Conservation (phyloP, 179 eudicot species). For the Silene coronaria region DNA sequence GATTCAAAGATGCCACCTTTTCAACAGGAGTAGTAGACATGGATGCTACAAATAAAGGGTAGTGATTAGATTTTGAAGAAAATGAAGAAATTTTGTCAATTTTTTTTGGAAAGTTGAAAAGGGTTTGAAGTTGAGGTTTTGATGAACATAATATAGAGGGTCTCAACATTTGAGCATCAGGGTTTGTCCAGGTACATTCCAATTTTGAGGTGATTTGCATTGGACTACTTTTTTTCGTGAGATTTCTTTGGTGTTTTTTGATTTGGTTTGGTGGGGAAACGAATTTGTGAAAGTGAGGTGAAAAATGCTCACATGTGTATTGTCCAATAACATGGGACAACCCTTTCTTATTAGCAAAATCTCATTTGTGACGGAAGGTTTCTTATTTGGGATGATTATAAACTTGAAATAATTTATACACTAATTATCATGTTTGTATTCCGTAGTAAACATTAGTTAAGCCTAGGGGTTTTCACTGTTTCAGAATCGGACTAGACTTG, state of each 20-base stretch:
- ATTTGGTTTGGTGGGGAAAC: not conserved
- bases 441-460: too few species aligned
- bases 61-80: not conserved
- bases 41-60: constrained; percentile 27
- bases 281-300: not conserved
- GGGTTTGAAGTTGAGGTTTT: constrained; percentile 11
- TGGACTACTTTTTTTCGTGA: not conserved
- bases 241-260: not conserved
- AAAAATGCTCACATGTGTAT: too few species aligned
- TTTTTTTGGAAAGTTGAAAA: constrained; percentile 8
- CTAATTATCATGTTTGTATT: too few species aligned
- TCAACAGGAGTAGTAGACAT: constrained; percentile 29
- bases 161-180: constrained; percentile 27
- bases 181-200: constrained; percentile 40
- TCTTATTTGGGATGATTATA: too few species aligned
- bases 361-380: too few species aligned
- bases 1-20: constrained; percentile 27
- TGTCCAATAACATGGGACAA: too few species aligned
- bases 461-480: too few species aligned
- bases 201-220: constrained; percentile 13
- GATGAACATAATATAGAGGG: not conserved
- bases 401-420: too few species aligned
- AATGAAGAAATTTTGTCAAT: not conserved
- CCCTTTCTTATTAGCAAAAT: too few species aligned
- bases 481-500: too few species aligned